Conservation (phyloP, 371 early-diverging fungal genomes). For the Saksenaea oblongispora region DNA sequence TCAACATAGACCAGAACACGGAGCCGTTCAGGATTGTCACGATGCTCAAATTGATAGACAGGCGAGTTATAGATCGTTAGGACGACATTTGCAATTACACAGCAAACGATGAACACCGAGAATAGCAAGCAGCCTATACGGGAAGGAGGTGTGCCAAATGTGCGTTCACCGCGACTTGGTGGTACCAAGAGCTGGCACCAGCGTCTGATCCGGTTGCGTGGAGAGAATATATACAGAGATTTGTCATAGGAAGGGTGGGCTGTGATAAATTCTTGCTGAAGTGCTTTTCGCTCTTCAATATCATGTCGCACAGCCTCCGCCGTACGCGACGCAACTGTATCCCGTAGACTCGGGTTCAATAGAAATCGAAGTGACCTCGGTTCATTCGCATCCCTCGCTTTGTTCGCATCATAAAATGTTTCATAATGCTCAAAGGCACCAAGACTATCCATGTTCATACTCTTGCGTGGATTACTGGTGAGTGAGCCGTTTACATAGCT, state of each 20-base stretch:
- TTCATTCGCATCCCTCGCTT: slow-evolving; percentile 14
- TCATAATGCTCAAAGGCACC: slow-evolving; percentile 26
- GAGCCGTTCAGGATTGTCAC: slow-evolving; percentile 20
- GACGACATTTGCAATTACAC: slow-evolving; percentile 53
- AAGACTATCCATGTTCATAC: slow-evolving; percentile 14
- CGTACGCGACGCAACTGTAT: slow-evolving; percentile 26
- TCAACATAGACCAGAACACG: slow-evolving; percentile 37
- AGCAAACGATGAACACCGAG: slow-evolving; percentile 43
- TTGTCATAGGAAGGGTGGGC: slow-evolving; percentile 66
- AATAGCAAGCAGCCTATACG: slow-evolving; percentile 44
- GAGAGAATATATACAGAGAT: slow-evolving; percentile 59
- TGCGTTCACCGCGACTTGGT: slow-evolving; percentile 55
- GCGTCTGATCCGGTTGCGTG: slow-evolving; percentile 50
- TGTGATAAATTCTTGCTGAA: slow-evolving; percentile 55
- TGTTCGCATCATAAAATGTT: slow-evolving; percentile 26
- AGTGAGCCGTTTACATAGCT: background rate
- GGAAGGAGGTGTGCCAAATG: slow-evolving; percentile 52
- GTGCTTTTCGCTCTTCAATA: slow-evolving; percentile 46
- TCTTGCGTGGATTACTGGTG: slow-evolving; percentile 6
- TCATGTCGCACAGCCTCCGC: slow-evolving; percentile 37
- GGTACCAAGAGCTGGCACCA: slow-evolving; percentile 61
- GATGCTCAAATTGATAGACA: slow-evolving; percentile 52
- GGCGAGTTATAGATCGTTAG: slow-evolving; percentile 61
- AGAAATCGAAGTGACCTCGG: slow-evolving; percentile 25
- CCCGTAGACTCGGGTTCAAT: slow-evolving; percentile 29